These are phyloP conservation scores for Trichoderma arundinaceum DNA, from an alignment of 2,329 filamentous ascomycete genomes.

Conservation along the genomic window DNA sequence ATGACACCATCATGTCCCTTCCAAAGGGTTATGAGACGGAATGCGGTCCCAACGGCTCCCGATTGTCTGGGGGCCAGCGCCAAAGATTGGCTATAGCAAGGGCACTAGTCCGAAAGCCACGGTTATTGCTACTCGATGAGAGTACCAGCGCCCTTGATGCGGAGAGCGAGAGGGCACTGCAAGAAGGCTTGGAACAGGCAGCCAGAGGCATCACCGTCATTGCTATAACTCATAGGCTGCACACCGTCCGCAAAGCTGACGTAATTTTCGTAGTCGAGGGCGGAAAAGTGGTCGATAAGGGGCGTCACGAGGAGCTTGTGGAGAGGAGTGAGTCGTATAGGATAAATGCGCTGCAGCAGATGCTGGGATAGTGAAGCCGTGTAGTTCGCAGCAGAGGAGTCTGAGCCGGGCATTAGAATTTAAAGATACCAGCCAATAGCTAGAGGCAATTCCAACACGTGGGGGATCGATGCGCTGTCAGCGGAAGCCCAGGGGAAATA, in stretches of 20 bases:
- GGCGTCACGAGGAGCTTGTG: constrained; percentile 60
- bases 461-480: constrained; percentile 3
- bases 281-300: constrained; percentile 57
- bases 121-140: constrained; percentile 79
- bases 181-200: constrained; percentile 67
- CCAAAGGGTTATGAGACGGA: constrained; percentile 70
- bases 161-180: constrained; percentile 69
- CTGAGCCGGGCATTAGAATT: neutral
- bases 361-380: constrained; percentile 41
- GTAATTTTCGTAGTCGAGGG: constrained; percentile 63
- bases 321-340: constrained; percentile 59
- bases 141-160: constrained; percentile 79
- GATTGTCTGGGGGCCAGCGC: constrained; percentile 78
- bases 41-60: constrained; percentile 73
- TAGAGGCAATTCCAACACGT: constrained; percentile 25
- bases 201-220: constrained; percentile 61
- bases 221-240: constrained; percentile 63
- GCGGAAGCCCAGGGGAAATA: constrained; percentile 11
- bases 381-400: neutral
- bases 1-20: constrained; percentile 67
- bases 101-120: constrained; percentile 72
- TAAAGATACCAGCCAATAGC: constrained; percentile 28
- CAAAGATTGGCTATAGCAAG: constrained; percentile 81
- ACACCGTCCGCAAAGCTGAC: constrained; percentile 62
- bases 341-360: constrained; percentile 59